Conservation (phyloP, 208 protist genomes). For the Crithidia brevicula region DNA sequence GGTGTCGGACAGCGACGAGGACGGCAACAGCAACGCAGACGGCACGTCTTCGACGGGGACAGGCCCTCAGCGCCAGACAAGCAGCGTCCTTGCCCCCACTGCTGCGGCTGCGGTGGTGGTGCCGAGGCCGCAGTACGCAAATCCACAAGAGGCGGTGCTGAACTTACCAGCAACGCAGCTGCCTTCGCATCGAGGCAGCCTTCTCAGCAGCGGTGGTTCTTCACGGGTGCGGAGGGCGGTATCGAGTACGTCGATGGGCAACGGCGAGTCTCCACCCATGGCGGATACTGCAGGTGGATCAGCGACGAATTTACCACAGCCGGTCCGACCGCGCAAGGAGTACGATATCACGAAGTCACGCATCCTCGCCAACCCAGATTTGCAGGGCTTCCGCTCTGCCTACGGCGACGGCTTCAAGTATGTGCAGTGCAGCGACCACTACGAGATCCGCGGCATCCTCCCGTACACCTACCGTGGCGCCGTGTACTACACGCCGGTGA, state of each 20-base stretch:
- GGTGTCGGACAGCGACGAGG: slow-evolving; percentile 40
- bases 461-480: slow-evolving; percentile 67
- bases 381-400: slow-evolving; percentile 55
- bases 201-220: not conserved
- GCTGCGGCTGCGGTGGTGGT: not conserved
- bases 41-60: not conserved
- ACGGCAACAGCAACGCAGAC: not conserved
- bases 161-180: not conserved
- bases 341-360: slow-evolving; percentile 30
- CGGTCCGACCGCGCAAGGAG: slow-evolving; percentile 32
- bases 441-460: slow-evolving; percentile 64
- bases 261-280: too few species aligned
- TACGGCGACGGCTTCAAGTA: slow-evolving; percentile 71
- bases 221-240: not conserved
- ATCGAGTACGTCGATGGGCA: not conserved
- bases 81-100: not conserved
- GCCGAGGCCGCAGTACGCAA: not conserved
- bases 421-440: slow-evolving; percentile 48
- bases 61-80: not conserved
- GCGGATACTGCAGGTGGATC: too few species aligned
- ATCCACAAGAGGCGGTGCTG: not conserved
- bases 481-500: slow-evolving; percentile 79
- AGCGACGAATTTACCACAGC: slow-evolving; percentile 7
- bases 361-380: slow-evolving; percentile 38
- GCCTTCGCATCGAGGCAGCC: not conserved